These are phyloP conservation scores for Microcera coccophila DNA, from an alignment of 2,329 filamentous ascomycete genomes.

Conservation along the genomic window DNA sequence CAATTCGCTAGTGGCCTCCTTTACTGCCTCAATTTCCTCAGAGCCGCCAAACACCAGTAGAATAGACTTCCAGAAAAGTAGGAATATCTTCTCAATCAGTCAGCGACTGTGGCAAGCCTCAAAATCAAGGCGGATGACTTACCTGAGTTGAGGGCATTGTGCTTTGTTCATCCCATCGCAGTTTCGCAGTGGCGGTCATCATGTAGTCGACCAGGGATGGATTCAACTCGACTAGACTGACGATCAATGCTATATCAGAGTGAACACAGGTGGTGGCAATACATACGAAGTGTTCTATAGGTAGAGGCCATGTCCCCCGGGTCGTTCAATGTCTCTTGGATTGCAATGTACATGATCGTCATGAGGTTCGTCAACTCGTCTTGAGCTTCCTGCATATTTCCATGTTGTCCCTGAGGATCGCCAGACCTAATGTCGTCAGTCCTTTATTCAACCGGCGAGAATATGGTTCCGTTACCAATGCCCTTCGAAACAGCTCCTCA, in stretches of 20 bases:
- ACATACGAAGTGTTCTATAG: conserved; percentile 50
- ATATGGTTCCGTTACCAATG: conserved; percentile 43
- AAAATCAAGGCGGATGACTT: conserved; percentile 23
- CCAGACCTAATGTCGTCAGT: conserved; percentile 39
- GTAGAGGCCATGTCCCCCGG: conserved; percentile 45
- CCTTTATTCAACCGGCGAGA: too few species aligned
- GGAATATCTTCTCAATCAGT: conserved; percentile 71
- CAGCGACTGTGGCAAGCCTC: too few species aligned
- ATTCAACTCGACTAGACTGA: conserved; percentile 49
- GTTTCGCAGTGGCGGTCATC: conserved; percentile 62
- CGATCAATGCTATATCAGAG: conserved; percentile 11
- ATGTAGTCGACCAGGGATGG: conserved; percentile 70
- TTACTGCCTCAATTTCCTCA: conserved; percentile 67
- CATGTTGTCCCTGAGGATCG: conserved; percentile 38
- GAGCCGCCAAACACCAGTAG: conserved; percentile 81
- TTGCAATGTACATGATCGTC: conserved; percentile 58
- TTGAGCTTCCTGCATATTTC: conserved; percentile 48
- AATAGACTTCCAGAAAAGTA: conserved; percentile 89
- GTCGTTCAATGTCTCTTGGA: conserved; percentile 55
- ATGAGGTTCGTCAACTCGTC: conserved; percentile 61
- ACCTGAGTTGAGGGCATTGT: conserved; percentile 61
- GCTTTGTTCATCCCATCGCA: conserved; percentile 69
- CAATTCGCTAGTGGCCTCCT: conserved; percentile 64
- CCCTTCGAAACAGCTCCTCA: conserved; percentile 48
- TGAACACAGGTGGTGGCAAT: background rate